phyloP scores from a whole-genome alignment of 1,284 basidiomycete genomes.

The Clitocybe nebularis region DNA sequence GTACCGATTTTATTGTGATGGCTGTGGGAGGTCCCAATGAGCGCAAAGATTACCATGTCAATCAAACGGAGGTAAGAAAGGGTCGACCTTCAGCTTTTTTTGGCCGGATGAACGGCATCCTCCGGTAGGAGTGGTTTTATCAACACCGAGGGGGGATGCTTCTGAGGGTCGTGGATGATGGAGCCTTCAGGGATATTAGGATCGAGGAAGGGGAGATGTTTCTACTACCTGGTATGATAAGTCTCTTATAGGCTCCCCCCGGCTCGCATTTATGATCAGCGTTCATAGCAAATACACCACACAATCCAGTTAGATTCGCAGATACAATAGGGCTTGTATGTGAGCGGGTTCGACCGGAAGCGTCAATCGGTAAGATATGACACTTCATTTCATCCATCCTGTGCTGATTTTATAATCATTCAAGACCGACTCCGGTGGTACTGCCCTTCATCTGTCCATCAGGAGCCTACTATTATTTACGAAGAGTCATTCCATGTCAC shows the following conservation, averaged over 20 bases:
- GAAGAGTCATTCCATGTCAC: slow-evolving; percentile 88
- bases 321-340: slow-evolving; percentile 94
- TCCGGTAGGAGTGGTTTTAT: slow-evolving; percentile 87
- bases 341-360: slow-evolving; percentile 80
- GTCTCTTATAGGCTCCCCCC: background rate
- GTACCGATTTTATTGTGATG: slow-evolving; percentile 87
- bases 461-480: slow-evolving; percentile 77
- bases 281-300: slow-evolving; percentile 81
- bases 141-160: slow-evolving; percentile 92
- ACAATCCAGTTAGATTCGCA: slow-evolving; percentile 89
- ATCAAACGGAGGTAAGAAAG: slow-evolving; percentile 75
- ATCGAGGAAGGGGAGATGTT: slow-evolving; percentile 98
- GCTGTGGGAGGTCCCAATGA: slow-evolving; percentile 91
- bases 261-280: background rate
- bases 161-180: slow-evolving; percentile 83
- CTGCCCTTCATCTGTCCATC: slow-evolving; percentile 70
- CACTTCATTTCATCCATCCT: background rate
- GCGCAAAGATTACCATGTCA: slow-evolving; percentile 89
- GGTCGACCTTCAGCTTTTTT: background rate
- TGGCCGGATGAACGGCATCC: background rate
- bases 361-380: slow-evolving; percentile 45
- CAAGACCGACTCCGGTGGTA: slow-evolving; percentile 94
- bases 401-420: slow-evolving; percentile 8
- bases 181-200: slow-evolving; percentile 81
- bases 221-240: slow-evolving; percentile 73